Base-by-base conservation (phyloP, 345 rosid species). In the Xanthoceras sorbifolium region DNA sequence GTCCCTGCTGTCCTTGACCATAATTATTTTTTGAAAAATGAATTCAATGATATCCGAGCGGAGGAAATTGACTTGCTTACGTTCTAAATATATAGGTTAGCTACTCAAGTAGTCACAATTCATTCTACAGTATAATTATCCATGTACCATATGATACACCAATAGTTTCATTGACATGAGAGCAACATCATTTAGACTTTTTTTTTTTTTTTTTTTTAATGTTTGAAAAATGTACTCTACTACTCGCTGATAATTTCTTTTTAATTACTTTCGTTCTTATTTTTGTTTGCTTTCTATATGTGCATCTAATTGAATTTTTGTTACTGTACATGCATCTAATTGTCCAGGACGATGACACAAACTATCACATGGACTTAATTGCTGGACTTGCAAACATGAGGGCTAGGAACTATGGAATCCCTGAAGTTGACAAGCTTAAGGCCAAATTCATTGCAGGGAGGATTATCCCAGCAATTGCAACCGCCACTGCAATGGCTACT, bases 401-500 rank as follows among this genome's bases (percentile, higher is more conserved):
- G 80, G 96, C 93, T 17, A 89, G 92, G 77, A 91, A 89, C 84
- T 91, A 88, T 72, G 75, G 85, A 74, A 89, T 91, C 71, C 90
- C 93, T 5, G 96, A 91, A 78, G 92, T 91, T 0, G 93, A 91
- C 83, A 89, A 89, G 83, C 90, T 89, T 65, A 91, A 91, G 73
- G 96, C 96, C 63, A 91, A 91, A 81, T 89, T 91, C 64, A 91
- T 91, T 42, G 96, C 92, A 3, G 96, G 96, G 62, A 88, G 96
- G 80, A 91, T 89, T 65, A 89, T 91, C 64, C 96, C 96, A 44
- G 96, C 93, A 63, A 89, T 91, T 70, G 96, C 93, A 42, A 91
- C 98, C 26, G 86, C 97, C 69, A 94, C 97, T 12, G 97, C 97
- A 22, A 88, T 94, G 97, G 98, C 98, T 10, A 94, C 96, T 1